phyloP scores from a whole-genome alignment of 306 rosid species.

The Fragaria iinumae region DNA sequence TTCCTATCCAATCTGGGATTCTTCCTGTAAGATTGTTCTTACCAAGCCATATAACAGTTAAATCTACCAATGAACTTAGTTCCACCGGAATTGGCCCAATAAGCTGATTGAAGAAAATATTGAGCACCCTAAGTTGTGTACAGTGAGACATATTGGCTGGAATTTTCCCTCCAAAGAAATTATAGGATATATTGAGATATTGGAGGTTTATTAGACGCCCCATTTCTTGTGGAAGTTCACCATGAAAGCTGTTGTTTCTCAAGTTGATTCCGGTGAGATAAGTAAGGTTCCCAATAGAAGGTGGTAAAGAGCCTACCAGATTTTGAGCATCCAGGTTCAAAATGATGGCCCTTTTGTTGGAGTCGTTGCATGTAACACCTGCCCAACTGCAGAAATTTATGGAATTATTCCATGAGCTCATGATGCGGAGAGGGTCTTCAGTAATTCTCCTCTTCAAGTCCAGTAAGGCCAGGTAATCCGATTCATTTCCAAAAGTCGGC shows the following conservation, averaged over 20 bases:
- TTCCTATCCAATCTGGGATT: conserved; percentile 53
- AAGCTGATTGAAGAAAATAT: background rate
- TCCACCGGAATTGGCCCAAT: conserved; percentile 20
- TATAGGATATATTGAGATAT: conserved; percentile 17
- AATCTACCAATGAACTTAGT: conserved; percentile 9
- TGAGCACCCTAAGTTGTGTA: conserved; percentile 16
- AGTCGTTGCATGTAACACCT: conserved; percentile 32
- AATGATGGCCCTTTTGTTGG: conserved; percentile 19
- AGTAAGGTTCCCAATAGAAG: conserved; percentile 41
- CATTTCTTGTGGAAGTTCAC: conserved; percentile 34
- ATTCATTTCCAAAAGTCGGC: no score
- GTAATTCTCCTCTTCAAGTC: no score
- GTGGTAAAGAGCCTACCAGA: conserved; percentile 23
- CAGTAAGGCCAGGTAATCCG: no score
- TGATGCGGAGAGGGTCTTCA: background rate
- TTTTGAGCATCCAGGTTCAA: conserved; percentile 11
- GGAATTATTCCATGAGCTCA: conserved; percentile 45
- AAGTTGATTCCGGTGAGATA: conserved; percentile 25
- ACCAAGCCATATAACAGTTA: background rate
- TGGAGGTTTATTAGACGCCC: conserved; percentile 16
- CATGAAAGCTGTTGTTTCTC: conserved; percentile 22
- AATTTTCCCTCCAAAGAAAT: conserved; percentile 31
- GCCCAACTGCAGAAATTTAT: conserved; percentile 30
- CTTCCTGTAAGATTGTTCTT: conserved; percentile 39
- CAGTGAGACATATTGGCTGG: conserved; percentile 37